Evolutionary conservation across 2,329 filamentous ascomycete genomes (phyloP), one percentile per base, ranked within the genome.

Genomic region (Ciborinia camelliae): DNA sequence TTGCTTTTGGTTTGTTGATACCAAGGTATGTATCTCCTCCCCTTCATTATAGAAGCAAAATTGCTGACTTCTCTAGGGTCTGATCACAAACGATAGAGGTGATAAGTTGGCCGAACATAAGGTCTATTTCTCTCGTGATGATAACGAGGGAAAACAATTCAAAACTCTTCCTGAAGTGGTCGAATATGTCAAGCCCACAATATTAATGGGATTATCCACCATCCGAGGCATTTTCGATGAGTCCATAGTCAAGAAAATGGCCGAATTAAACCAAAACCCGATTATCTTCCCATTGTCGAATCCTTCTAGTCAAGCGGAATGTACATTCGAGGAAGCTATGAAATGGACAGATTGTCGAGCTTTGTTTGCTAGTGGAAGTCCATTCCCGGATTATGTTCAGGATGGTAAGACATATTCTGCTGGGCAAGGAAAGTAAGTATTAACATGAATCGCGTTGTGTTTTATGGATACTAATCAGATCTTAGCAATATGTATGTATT

Each of bases 401-500:
- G 84, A 84, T 80, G 81, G 78, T 39, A 78, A 79, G 68, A 73
- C 77, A 20, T 81, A 80, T 2, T 52, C 73, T 0, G 80, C 84
- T 2, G 81, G 79, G 65, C 81, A 83, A 76, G 78, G 82, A 67
- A 77, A 81, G 54, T 74, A 65, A 71, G 71, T 71, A n/a, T 23
- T 54, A 2, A 20, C 5, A 35, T 47, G 8, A 3, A 45, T 14
- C 20, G 26, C 43, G 26, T 37, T 54, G 3, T 37, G 3, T 2
- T 6, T 3, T 47, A 20, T 47, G 41, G 14, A 45, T 58, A 50
- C 51, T 67, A 48, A 70, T 50, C 12, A 48, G 12, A 47, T 32
- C 93, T 90, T 79, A 96, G 96, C 79, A 96, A 96, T 77, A 90
- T 89, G 8, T 90, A 91, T 51, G 88, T 89, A 14, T 96, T 96